Evolutionary conservation across 495 filamentous ascomycete species (phyloP), one percentile per base, ranked within the genome.

Genomic region (Oleoguttula mirabilis): DNA sequence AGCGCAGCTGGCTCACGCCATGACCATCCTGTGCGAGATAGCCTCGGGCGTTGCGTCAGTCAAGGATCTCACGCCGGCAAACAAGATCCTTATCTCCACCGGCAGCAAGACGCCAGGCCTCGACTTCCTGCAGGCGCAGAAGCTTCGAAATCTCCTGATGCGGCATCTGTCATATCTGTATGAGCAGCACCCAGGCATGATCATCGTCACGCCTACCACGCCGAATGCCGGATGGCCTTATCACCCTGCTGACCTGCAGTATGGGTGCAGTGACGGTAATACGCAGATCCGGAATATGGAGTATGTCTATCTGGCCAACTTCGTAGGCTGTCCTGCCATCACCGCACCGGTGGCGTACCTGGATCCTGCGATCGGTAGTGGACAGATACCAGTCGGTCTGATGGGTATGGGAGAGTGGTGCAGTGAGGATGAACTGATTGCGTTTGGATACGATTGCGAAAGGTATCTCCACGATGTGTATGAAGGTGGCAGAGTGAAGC

Each of bases 321-420:
- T 82, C 46, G 72, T 63, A 0, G 88, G 88, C 0, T 80, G 77
- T 48, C 88, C 88, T 0, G 73, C 82, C 7, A 76, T 94, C n/a
- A 78, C 54, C 32, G 71, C 77, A 32, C 88, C 88, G 0, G 80
- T 79, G 1, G 88, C 85, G 0, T 90, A 84, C 62, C 71, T 62
- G 21, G 59, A 62, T 15, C 59, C 55, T 16, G 56, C 48, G 32
- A 61, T 69, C 14, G 68, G 73, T 35, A 48, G 67, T 39, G 62
- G 71, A 41, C 66, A 64, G 24, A 63, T 86, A 10, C 87, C 88
- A 0, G 68, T 94, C 19, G 85, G 85, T n/a, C 43, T 94, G 41
- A 88, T 88, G 82, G 88, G 77, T 2, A 83, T 88, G 76, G 77
- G 71, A 0, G 82, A 93, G 61, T 94, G 88, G 88, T 86, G 86